Evolutionary conservation across 805 yeast species (phyloP).

Genomic region (Candida taoyuanica): DNA sequence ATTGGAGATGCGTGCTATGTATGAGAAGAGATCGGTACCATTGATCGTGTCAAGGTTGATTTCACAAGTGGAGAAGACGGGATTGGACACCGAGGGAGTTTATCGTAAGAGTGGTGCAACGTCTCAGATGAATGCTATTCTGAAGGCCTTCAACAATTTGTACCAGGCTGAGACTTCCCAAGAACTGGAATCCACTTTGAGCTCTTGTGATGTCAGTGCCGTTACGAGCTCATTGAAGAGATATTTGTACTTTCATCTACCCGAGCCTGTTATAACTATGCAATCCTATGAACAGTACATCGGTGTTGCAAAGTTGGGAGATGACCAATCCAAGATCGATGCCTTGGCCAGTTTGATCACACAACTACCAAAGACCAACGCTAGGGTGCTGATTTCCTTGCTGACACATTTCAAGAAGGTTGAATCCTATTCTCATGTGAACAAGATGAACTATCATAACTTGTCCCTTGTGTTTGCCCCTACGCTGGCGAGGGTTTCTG

Average conservation of each 20-base stretch:
- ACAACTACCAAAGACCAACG: slow-evolving; percentile 65
- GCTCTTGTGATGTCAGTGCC: slow-evolving; percentile 71
- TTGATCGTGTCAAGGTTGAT: slow-evolving; percentile 67
- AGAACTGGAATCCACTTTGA: slow-evolving; percentile 33
- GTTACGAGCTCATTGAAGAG: slow-evolving; percentile 83
- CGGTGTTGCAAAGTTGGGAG: slow-evolving; percentile 38
- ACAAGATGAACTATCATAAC: slow-evolving; percentile 81
- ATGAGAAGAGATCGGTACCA: slow-evolving; percentile 65
- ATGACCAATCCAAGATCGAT: slow-evolving; percentile 26
- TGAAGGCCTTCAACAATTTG: slow-evolving; percentile 29
- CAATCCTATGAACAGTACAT: slow-evolving; percentile 64
- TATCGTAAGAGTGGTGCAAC: slow-evolving; percentile 72
- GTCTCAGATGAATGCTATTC: slow-evolving; percentile 32
- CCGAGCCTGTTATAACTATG: slow-evolving; percentile 79
- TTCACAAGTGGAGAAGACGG: slow-evolving; percentile 70
- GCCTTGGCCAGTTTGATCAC: slow-evolving; percentile 43
- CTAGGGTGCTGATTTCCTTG: slow-evolving; percentile 48
- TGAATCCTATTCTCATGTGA: slow-evolving; percentile 45
- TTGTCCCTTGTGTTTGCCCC: slow-evolving; percentile 94
- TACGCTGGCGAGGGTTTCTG: slow-evolving; percentile 72
- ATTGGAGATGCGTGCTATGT: slow-evolving; percentile 55
- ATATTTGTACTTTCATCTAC: slow-evolving; percentile 68
- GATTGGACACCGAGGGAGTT: slow-evolving; percentile 77
- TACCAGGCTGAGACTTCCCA: slow-evolving; percentile 30
- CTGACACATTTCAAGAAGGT: slow-evolving; percentile 64